Base-by-base conservation (phyloP, 2,329 filamentous ascomycete species). In the Colletotrichum truncatum region DNA sequence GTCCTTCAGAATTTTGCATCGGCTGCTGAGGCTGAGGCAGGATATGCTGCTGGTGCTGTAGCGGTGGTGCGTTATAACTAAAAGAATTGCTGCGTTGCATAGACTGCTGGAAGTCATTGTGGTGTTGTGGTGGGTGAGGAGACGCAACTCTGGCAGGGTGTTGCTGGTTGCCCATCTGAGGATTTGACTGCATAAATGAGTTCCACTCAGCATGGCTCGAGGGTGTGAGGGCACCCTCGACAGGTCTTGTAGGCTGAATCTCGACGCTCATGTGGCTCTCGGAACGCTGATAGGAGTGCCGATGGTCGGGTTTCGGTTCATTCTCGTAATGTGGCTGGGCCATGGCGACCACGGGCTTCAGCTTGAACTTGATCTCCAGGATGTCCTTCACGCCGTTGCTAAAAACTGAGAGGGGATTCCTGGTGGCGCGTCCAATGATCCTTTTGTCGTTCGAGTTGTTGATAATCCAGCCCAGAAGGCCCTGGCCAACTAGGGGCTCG, bases 401-500 rank as follows among this genome's bases (percentile, higher is more conserved):
- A 75, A 98, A 97, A 23, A 98, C 83, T 9, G 92, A 93, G 46
- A 97, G 83, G 45, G 94, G 81, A 75, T 97, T 98, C 74, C 92
- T 93, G 73, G 92, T 93, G 58, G 99, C 93, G 32, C 94, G 91
- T 61, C 96, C 96, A 7, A 95, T 98, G 68, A 99, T 91, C 78
- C 94, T 84, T 73, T 91, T 89, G 25, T 66, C 55, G 12, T 60
- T 46, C 8, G 30, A 12, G 46, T 63, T 60, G 41, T 57, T 61
- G 46, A 98, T 84, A 21, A 91, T 89, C 87, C 92, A 91, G 36
- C 96, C 98, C 18, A 99, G 84, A 89, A 98, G 93, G 56, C 97
- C 96, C 78, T 99, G 95, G 21, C 96, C 96, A 23, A 98, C 95
- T 60, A 98, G 85, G 56, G 97, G 96, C 16, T 91, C 93, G 74